A percentile compares a stretch with the other conserved stretches of the same genome.
phyloP scores from a whole-genome alignment of 75 land plant genomes.

The Pinus taeda region DNA sequence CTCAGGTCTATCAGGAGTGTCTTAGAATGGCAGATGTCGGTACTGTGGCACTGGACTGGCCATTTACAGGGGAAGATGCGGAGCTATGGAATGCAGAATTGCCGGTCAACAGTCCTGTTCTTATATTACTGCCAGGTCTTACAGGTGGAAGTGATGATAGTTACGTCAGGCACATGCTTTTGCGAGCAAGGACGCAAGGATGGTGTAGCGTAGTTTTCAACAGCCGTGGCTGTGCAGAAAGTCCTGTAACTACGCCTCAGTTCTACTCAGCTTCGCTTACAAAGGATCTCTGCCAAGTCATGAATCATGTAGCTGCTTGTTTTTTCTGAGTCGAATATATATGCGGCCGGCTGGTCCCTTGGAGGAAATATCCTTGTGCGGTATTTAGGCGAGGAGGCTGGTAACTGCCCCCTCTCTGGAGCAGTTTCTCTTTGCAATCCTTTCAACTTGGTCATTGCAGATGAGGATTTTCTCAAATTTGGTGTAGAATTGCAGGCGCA shows the following conservation, averaged over 20 bases:
- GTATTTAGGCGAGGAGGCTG: conserved; percentile 83
- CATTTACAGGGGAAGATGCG: conserved; percentile 45
- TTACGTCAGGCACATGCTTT: conserved; percentile 81
- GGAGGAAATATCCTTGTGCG: conserved; percentile 94
- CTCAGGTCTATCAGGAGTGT: conserved; percentile 41
- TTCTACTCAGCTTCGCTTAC: conserved; percentile 96
- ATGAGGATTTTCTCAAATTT: conserved; percentile 89
- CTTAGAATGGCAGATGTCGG: conserved; percentile 79
- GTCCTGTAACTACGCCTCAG: conserved; percentile 90
- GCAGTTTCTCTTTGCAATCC: conserved; percentile 97
- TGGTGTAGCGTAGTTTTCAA: conserved; percentile 90
- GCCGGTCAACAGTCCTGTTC: conserved; percentile 50
- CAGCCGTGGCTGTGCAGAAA: conserved; percentile 93
- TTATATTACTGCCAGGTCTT: conserved; percentile 92
- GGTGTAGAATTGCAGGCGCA: no score
- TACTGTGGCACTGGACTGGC: conserved; percentile 90
- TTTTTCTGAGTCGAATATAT: conserved; percentile 65
- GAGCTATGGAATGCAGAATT: conserved; percentile 10
- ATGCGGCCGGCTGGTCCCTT: conserved; percentile 97
- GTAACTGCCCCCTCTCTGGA: conserved; percentile 75
- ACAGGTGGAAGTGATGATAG: conserved; percentile 94
- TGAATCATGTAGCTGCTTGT: conserved; percentile 47
- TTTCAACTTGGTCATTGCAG: conserved; percentile 79
- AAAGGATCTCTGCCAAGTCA: conserved; percentile 80
- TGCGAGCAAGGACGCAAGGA: conserved; percentile 64